Evolutionary conservation across 2,329 filamentous ascomycete genomes (phyloP).

Genomic region (Scleromitrula shiraiana): DNA sequence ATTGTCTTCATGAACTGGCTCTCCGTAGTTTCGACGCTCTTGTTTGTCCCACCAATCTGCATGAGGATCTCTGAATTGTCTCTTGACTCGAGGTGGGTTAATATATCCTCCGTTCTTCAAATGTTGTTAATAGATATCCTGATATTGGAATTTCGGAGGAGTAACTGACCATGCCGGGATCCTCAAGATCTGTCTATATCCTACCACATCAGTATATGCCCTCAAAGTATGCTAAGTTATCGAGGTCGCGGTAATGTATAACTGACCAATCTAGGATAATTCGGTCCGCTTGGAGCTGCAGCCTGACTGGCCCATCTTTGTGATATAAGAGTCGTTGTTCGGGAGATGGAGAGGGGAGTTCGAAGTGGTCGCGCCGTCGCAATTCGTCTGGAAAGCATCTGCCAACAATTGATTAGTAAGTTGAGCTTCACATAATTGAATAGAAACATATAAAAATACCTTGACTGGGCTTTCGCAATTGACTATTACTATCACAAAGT

Average conservation of each 20-base stretch:
- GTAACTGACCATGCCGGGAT: slow-evolving; percentile 57
- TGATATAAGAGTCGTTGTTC: slow-evolving; percentile 46
- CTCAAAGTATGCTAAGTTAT: neutral
- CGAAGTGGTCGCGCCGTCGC: slow-evolving; percentile 42
- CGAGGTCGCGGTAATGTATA: neutral
- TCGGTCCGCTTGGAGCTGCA: slow-evolving; percentile 13
- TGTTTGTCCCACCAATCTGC: slow-evolving; percentile 96
- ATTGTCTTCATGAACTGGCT: slow-evolving; percentile 94
- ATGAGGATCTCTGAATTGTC: slow-evolving; percentile 87
- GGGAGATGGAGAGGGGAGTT: slow-evolving; percentile 38
- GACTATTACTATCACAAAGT: neutral
- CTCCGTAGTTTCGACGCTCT: slow-evolving; percentile 93
- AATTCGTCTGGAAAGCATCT: slow-evolving; percentile 58
- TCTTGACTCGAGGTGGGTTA: slow-evolving; percentile 73
- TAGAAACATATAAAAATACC: neutral
- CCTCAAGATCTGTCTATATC: slow-evolving; percentile 45
- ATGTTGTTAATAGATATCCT: slow-evolving; percentile 10
- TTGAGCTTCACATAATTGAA: neutral
- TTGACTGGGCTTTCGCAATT: slow-evolving; percentile 6
- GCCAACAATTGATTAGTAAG: slow-evolving; percentile 3
- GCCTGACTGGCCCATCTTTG: slow-evolving; percentile 35
- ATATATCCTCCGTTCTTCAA: slow-evolving; percentile 73
- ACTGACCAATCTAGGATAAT: slow-evolving; percentile 27
- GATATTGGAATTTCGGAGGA: neutral
- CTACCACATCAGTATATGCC: slow-evolving; percentile 15